Evolutionary conservation across 164 flowering plant genomes (phyloP), one percentile per base, ranked within the genome.

Genomic region (Sextonia rubra): DNA sequence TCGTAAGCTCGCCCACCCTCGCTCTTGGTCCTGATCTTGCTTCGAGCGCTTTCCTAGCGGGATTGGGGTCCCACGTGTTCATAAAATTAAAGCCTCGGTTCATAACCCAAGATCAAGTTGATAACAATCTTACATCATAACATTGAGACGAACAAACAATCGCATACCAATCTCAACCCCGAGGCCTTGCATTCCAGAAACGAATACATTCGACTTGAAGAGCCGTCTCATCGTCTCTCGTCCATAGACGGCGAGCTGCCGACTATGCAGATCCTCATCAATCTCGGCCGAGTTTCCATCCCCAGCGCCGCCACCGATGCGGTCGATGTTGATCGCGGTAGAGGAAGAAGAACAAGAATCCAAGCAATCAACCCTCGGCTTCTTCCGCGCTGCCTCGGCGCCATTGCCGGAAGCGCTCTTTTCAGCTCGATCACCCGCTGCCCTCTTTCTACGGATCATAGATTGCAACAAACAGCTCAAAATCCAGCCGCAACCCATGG

Each of bases 191-290:
- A 95, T 81, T 76, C 99, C 99, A 0, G 98, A 93, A 67, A 95
- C 71, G 55, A 95, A 97, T 66, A 93, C 80, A 74, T 90, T 91
- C 12, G 99, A 87, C 0, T 87, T 96, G 73, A 91, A 93, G 25
- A 93, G 87, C 69, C 92, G 72, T 64, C 97, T 77, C 99, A 95
- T 93, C 0, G 99, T 91, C 86, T 93, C 97, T 15, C 99, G 85
- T 3, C 99, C 99, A 63, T 95, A 93, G 63, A 93, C 98, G 0
- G 97, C 98, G 17, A 93, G 96, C 89, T 95, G 98, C 22, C 98
- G 79, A 77, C 99, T 90, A 80, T 93, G 97, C 64, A 95, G 91
- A 84, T 95, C 99, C 83, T 95, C 97, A 60, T 95, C 97, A 5
- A 93, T 95, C 20, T 88, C 96, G 2, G 73, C 47, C 44, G 82